Conservation (phyloP, 73 alveolate species). For the Tetrahymena malaccensis region DNA sequence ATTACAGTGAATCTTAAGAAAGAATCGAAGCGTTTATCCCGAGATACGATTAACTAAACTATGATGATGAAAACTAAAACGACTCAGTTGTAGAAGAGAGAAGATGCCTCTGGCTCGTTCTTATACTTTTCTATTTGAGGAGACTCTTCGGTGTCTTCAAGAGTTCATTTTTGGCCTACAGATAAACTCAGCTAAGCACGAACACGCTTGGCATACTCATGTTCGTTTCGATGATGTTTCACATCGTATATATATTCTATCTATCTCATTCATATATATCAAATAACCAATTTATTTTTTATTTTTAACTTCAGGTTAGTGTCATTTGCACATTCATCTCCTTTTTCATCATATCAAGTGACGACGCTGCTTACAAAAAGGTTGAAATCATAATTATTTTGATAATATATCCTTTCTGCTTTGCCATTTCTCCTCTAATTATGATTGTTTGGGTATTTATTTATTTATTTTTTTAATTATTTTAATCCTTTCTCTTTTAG, state of each 20-base stretch:
- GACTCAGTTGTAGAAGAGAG: neutral
- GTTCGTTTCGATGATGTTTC: neutral
- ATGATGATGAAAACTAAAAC: neutral
- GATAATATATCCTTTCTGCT: neutral
- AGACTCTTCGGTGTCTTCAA: neutral
- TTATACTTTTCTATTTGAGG: neutral
- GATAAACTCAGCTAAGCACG: neutral
- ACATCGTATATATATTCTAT: neutral
- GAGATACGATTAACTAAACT: neutral
- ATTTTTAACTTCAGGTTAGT: neutral
- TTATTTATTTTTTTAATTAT: too few relatives aligned
- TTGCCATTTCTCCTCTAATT: neutral
- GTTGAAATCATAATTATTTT: neutral
- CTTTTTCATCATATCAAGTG: neutral
- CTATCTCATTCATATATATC: neutral
- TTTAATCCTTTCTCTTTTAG: neutral
- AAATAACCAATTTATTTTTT: neutral
- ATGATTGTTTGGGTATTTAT: neutral
- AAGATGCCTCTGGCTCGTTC: neutral
- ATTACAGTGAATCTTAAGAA: neutral
- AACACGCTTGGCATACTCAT: neutral
- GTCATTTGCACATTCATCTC: neutral
- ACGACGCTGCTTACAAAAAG: neutral
- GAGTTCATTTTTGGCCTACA: neutral
- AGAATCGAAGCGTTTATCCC: neutral